Base-by-base conservation (phyloP, 345 rosid genomes). In the Zanthoxylum bungeanum region DNA sequence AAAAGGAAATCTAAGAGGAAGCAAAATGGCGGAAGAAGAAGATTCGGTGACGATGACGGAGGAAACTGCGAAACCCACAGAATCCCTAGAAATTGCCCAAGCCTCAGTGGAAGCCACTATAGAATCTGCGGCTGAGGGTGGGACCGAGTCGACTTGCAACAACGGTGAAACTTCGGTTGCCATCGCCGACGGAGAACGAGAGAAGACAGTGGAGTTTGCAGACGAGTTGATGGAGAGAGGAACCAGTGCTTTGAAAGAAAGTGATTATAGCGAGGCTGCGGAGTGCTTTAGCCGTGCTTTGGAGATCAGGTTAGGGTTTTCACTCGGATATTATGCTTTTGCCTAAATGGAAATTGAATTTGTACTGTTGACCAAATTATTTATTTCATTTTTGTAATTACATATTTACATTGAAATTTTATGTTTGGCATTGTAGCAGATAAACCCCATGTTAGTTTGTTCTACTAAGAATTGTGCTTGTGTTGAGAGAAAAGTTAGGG, bases 201-300 rank as follows among this genome's bases (percentile, higher is more conserved):
- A 83, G 80, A 79, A 79, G 72, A 85, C 89, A 16, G 77, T 92
- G 53, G 96, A 89, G 83, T 73, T 82, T 52, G 87, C 93, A 2
- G 85, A 81, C 5, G 91, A 89, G 75, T 72, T 95, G 72, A 65
- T 84, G 60, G 94, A 86, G 83, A 83, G 68, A 78, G 98, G 96
- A 60, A 70, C 79, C 19, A 42, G 6, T 12, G 96, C 90, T 17
- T 60, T 95, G 61, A 91, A 78, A 66, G 94, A 88, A 47, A 71
- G 65, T 1, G 96, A 95, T 71, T 86, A 76, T 66, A 72, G 64
- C 6, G 96, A 92, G 79, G 99, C 99, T 19, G 88, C 87, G 6
- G 98, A 95, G 42, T 95, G 93, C 86, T 91, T 89, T 51, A 91
- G 98, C 83, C 99, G 98, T 33, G 87, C 94, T 58, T 90, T 95